Base-by-base conservation (phyloP, 495 filamentous ascomycete genomes). In the Clavariopsis aquatica region DNA sequence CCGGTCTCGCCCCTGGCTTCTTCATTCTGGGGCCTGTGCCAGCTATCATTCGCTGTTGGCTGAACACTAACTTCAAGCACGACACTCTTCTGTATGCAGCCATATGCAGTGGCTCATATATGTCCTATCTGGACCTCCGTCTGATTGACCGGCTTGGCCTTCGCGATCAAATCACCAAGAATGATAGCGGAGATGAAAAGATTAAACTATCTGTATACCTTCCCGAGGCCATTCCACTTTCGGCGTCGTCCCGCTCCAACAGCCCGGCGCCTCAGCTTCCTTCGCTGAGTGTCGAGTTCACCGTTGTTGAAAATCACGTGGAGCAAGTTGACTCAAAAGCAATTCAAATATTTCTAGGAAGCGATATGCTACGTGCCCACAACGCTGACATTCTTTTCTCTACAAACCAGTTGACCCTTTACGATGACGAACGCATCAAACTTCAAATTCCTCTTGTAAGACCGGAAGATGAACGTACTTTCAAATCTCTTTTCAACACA, bases 11-110 rank as follows among this genome's bases (percentile, higher is more conserved):
- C 9, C 91, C 92, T 41, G 90, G 89, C 1, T 80, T 96, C 31
- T 90, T 91, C 67, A 79, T 93, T 55, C 78, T 96, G 22, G 93
- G 91, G 3, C 86, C 93, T 13, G 90, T 93, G 9, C 94, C 94
- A 23, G 89, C 90, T 26, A 96, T 98, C 68, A 91, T 98, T 49
- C 89, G 94, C 53, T 98, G 94, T 78, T 98, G 95, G 93, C 79
- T 98, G 57, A 89, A 87, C 8, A 87, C 84, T 4, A 86, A 89
- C 65, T 97, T 92, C 72, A 93, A 92, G 0, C 91, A 93, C 65
- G 86, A 88, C 59, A 84, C 91, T 10, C 82, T 97, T 5, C 82
- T 97, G 6, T 98, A 98, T 68, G 94, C 94, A 26, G 92, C 88
- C 28, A 81, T 96, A 20, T 98, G 94, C 74, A 92, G 91, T 12